A percentile compares a stretch with the other conserved stretches of the same genome.
Conservation (phyloP, 2,329 filamentous ascomycete genomes). For the Ophiocordyceps australis region DNA sequence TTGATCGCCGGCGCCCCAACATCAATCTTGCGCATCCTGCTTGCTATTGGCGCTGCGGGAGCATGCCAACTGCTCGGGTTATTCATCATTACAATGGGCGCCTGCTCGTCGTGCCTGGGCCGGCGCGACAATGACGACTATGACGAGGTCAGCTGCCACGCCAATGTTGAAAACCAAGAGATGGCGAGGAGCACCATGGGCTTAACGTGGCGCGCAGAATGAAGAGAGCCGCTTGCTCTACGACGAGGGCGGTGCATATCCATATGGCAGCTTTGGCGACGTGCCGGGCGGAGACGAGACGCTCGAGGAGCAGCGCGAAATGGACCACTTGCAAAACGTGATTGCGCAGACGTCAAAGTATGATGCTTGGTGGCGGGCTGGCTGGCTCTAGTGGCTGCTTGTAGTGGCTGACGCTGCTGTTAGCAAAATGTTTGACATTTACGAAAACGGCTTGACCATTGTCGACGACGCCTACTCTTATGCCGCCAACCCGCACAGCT, state of each 20-base stretch:
- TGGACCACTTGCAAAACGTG: conserved; percentile 44
- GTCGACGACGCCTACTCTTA: conserved; percentile 23
- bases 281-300: conserved; percentile 36
- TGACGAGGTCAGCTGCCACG: conserved; percentile 34
- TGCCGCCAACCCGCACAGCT: conserved; percentile 32
- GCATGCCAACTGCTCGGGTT: too few species aligned
- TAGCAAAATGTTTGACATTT: conserved; percentile 51
- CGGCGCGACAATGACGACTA: conserved; percentile 27
- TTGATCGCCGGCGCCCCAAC: too few species aligned
- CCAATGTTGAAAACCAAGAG: too few species aligned
- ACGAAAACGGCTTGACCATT: conserved; percentile 32
- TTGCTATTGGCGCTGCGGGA: too few species aligned
- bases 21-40: too few species aligned
- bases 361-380: conserved; percentile 5
- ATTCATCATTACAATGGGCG: conserved; percentile 41
- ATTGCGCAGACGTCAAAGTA: conserved; percentile 48
- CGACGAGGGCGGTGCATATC: conserved; percentile 37
- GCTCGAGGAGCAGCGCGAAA: conserved; percentile 43
- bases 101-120: conserved; percentile 43
- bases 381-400: conserved; percentile 1
- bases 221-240: conserved; percentile 41
- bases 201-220: conserved; percentile 21
- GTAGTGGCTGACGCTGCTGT: conserved; percentile 1
- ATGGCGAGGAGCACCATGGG: too few species aligned
- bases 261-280: conserved; percentile 46